A percentile compares a stretch with the other conserved stretches of the same genome.
Conservation (phyloP, 805 yeast species). For the Starmerella floris region DNA sequence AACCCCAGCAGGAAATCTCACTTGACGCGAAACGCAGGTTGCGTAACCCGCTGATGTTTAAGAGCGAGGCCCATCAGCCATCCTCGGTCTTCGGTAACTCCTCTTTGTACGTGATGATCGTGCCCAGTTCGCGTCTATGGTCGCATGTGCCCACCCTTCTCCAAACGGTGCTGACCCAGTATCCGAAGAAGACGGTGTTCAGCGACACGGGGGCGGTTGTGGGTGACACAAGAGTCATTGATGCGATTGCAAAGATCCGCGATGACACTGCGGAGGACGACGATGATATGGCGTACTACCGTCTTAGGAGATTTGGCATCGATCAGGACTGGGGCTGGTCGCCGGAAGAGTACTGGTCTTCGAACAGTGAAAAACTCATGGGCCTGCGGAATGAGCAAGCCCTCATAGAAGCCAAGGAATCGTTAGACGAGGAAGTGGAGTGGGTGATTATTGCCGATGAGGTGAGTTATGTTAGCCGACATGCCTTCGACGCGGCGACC, state of each 20-base stretch:
- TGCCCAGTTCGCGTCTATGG: slow-evolving; percentile 5
- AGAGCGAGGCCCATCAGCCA: background rate
- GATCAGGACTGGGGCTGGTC: slow-evolving; percentile 20
- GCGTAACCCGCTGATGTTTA: slow-evolving; percentile 3
- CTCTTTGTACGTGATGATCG: background rate
- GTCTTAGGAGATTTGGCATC: slow-evolving; percentile 20
- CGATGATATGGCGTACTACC: slow-evolving; percentile 19
- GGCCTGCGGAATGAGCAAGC: slow-evolving; percentile 21
- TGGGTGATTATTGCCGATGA: slow-evolving; percentile 31
- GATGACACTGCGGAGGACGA: slow-evolving; percentile 14
- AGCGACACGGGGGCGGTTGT: slow-evolving; percentile 26
- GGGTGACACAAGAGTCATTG: slow-evolving; percentile 27
- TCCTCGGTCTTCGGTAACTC: background rate
- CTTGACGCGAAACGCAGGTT: background rate
- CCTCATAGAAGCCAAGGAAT: slow-evolving; percentile 26
- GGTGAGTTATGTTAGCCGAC: slow-evolving; percentile 25
- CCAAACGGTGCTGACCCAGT: slow-evolving; percentile 25
- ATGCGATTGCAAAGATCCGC: slow-evolving; percentile 23
- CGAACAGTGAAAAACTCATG: slow-evolving; percentile 19
- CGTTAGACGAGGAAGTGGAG: slow-evolving; percentile 27
- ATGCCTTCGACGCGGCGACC: slow-evolving; percentile 22
- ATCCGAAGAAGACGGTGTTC: slow-evolving; percentile 27
- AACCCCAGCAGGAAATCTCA: background rate
- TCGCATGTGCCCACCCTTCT: slow-evolving; percentile 26
- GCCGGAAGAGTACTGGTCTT: slow-evolving; percentile 6